Conservation (phyloP, 805 yeast genomes). For the Lachancea thermotolerans region DNA sequence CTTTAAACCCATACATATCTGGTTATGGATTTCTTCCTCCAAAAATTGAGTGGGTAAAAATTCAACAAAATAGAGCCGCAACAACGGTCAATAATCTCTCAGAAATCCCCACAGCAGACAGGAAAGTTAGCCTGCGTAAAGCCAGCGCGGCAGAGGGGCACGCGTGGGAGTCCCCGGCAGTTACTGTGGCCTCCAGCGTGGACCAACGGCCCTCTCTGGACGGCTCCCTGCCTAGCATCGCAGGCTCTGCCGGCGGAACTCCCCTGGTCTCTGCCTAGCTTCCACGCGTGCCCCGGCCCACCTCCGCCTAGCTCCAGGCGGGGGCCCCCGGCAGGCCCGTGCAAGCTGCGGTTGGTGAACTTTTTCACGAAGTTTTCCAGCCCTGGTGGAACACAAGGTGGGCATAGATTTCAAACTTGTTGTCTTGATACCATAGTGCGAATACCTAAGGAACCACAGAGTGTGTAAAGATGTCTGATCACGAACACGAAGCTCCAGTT, state of each 20-base stretch:
- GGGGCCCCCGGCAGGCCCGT: neutral
- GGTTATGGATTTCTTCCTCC: no score
- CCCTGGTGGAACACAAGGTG: neutral
- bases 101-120: no score
- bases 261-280: neutral
- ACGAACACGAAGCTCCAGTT: conserved; percentile 49
- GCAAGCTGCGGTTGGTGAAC: neutral
- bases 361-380: neutral
- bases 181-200: no score
- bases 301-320: neutral
- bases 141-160: no score
- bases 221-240: neutral
- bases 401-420: neutral
- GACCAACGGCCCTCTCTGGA: neutral
- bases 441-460: conserved; percentile 10
- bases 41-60: no score
- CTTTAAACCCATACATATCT: no score
- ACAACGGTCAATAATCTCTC: no score
- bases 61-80: no score
- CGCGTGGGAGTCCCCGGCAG: no score
- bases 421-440: conserved; percentile 5
- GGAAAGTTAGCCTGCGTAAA: no score
- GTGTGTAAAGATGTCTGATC: conserved; percentile 68
- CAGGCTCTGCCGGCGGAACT: no score
- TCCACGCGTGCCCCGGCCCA: neutral